A percentile compares a stretch with the other conserved stretches of the same genome.
phyloP scores from a whole-genome alignment of 2,329 filamentous ascomycete genomes.

The Tothia fuscella region DNA sequence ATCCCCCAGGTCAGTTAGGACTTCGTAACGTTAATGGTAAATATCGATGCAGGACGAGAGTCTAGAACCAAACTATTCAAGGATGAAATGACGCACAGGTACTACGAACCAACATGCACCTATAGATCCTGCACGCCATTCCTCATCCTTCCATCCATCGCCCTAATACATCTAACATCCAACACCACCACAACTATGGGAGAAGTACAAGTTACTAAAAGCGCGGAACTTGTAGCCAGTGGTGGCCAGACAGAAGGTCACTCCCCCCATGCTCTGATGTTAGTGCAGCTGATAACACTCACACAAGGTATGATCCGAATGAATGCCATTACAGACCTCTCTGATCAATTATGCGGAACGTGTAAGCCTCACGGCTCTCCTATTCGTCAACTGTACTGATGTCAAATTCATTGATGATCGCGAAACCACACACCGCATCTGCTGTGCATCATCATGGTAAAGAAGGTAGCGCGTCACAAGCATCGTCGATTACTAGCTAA shows the following conservation, averaged over 20 bases:
- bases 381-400: not conserved
- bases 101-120: too few species aligned
- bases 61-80: too few species aligned
- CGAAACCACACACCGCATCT: constrained; percentile 49
- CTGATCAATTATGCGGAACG: constrained; percentile 54
- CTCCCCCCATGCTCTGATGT: not conserved
- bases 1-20: too few species aligned
- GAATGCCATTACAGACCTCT: constrained; percentile 51
- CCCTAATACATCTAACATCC: too few species aligned
- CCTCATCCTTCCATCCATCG: too few species aligned
- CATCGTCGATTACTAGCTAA: not conserved
- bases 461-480: constrained; percentile 39
- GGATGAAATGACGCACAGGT: too few species aligned
- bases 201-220: constrained; percentile 42
- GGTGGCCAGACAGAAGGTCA: constrained; percentile 28
- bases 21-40: too few species aligned
- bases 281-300: constrained; percentile 19
- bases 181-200: constrained; percentile 2
- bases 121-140: too few species aligned
- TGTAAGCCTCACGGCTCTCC: constrained; percentile 32
- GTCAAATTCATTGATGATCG: constrained; percentile 42
- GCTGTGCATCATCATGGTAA: constrained; percentile 58
- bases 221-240: constrained; percentile 31
- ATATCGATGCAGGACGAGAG: too few species aligned
- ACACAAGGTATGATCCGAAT: constrained; percentile 38